Evolutionary conservation across 139 green algal genomes (phyloP), one percentile per base, ranked within the genome.

Genomic region (Yamagishiella unicocca): DNA sequence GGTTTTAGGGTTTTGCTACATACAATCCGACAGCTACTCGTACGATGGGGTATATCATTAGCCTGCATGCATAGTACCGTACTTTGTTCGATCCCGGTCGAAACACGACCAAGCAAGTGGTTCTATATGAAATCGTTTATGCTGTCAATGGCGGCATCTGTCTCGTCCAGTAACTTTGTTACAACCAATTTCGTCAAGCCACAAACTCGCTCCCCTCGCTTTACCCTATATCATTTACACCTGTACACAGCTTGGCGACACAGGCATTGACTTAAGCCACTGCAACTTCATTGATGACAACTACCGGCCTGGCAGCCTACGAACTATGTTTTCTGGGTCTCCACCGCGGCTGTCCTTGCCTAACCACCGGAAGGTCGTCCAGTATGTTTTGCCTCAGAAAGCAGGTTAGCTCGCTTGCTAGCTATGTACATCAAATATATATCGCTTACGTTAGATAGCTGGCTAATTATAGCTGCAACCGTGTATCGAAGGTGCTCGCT

Each of bases 311-410:
- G 66, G 66, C 66, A 74, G 66, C 66, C 31, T 74, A 17, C 66
- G 66, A 14, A 45, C 66, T 1, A 25, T 74, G 33, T 74, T 74
- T 45, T 33, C 45, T 1, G 66, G 66, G 22, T 74, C 31, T 21
- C 66, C 66, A 35, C 66, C 66, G 33, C 66, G 66, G 35, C 66
- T 74, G 33, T 74, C 45, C 31, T 35, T 74, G 17, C 66, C 66
- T 10, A 8, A 74, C 7, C 66, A 74, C 25, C 66, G 66, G 17
- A 74, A 74, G 31, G 33, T 74, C 25, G 66, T 74, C 6, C 66
- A 74, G 66, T 74, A 74, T 35, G 45, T 74, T 33, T 24, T 74
- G 66, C 66, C 66, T n/a, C n/a, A n/a, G n/a, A n/a, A n/a, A n/a
- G n/a, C n/a, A n/a, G n/a, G n/a, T n/a, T n/a, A n/a, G n/a, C n/a